These are phyloP conservation scores for Rhododendron mucronatum DNA, from an alignment of 148 eudicot genomes.

Conservation along the genomic window DNA sequence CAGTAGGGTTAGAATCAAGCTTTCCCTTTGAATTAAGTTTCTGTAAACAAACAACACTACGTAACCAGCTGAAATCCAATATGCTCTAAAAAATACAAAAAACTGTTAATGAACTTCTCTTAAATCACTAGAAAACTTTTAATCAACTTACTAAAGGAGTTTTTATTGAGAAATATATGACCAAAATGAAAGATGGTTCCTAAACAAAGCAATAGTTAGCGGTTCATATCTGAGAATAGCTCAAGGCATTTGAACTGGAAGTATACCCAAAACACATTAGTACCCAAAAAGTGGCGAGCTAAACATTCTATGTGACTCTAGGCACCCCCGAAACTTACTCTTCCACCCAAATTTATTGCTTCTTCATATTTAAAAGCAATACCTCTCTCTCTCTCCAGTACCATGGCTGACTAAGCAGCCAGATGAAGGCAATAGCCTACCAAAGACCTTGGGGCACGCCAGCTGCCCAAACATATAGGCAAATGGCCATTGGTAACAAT, in stretches of 20 bases:
- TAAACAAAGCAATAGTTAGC: background rate
- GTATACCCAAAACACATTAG: background rate
- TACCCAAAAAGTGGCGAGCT: background rate
- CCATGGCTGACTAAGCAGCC: background rate
- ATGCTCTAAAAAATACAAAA: background rate
- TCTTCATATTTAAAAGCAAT: background rate
- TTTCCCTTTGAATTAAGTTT: conserved; percentile 24
- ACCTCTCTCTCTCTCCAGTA: background rate
- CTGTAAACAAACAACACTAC: conserved; percentile 27
- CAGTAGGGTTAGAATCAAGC: conserved; percentile 26
- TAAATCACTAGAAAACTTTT: background rate
- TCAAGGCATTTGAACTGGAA: background rate
- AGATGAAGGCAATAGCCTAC: background rate
- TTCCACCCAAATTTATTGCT: background rate
- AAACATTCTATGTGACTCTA: background rate
- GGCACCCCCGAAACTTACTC: background rate
- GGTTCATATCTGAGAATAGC: background rate
- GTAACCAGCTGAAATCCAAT: background rate
- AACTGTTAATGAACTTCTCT: background rate
- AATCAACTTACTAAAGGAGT: background rate
- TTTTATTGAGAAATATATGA: background rate
- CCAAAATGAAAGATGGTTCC: background rate
- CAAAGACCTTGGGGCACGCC: background rate
- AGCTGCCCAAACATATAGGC: background rate
- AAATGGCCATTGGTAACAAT: background rate